Evolutionary conservation across 129 eudicot species (phyloP).

Genomic region (Flaveria sonorensis): DNA sequence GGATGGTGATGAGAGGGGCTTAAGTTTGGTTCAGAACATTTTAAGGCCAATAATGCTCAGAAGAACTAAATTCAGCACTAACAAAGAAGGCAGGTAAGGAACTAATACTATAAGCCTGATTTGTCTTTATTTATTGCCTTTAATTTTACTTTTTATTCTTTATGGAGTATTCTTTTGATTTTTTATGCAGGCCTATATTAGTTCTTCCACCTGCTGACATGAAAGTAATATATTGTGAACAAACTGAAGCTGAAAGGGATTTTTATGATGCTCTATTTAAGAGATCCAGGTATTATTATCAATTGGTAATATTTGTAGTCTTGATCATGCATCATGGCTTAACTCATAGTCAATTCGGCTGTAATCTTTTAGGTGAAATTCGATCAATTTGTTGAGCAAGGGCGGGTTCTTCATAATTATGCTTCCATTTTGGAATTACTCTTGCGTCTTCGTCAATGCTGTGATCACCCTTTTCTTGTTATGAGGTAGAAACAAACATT

Average conservation of each 20-base stretch:
- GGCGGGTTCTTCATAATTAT: conserved; percentile 92
- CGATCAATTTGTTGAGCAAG: conserved; percentile 96
- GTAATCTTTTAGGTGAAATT: conserved; percentile 69
- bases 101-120: not conserved
- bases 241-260: conserved; percentile 86
- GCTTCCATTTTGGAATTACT: conserved; percentile 95
- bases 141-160: not conserved
- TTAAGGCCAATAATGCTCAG: conserved; percentile 90
- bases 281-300: conserved; percentile 65
- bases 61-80: conserved; percentile 86
- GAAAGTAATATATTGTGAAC: conserved; percentile 79
- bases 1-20: conserved; percentile 93
- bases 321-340: not conserved
- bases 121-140: not conserved
- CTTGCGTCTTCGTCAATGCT: conserved; percentile 96
- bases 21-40: conserved; percentile 83
- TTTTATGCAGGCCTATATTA: conserved; percentile 79
- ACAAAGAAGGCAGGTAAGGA: conserved; percentile 82
- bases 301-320: conserved; percentile 3
- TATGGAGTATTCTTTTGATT: conserved; percentile 2
- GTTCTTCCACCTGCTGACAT: conserved; percentile 90
- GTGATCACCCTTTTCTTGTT: conserved; percentile 99
- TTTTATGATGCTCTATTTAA: conserved; percentile 94
- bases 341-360: conserved; percentile 3
- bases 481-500: conserved; percentile 61